Conservation (phyloP, 345 rosid species). For the Camelina neglecta region DNA sequence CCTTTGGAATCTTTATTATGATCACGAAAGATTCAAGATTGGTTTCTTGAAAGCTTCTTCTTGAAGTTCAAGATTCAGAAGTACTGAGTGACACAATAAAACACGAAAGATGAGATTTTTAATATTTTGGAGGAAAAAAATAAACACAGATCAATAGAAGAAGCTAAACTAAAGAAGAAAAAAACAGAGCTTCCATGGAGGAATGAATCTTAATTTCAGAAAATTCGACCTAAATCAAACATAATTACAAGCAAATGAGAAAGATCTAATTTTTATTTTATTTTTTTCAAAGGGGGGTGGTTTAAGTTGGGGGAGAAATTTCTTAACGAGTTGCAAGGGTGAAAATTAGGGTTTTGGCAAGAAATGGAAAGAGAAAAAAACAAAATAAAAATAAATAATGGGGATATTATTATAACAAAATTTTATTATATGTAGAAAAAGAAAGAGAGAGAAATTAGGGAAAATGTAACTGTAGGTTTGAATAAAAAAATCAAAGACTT, state of each 20-base stretch:
- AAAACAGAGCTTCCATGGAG: conserved; percentile 32
- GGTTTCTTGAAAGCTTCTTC: conserved; percentile 6
- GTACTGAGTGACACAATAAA: not conserved
- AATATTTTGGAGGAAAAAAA: not conserved
- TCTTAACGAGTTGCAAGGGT: conserved; percentile 31
- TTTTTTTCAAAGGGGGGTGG: conserved; percentile 24
- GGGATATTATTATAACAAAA: conserved; percentile 58
- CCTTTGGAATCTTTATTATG: conserved; percentile 36
- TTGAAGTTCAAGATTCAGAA: conserved; percentile 33
- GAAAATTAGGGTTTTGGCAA: conserved; percentile 48
- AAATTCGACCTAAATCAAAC: conserved; percentile 28
- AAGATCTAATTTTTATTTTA: conserved; percentile 26
- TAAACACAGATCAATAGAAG: conserved; percentile 30
- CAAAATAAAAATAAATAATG: not conserved
- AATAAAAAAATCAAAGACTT: conserved; percentile 33
- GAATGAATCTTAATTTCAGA: conserved; percentile 24
- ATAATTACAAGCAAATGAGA: conserved; percentile 42
- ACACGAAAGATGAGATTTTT: conserved; percentile 17
- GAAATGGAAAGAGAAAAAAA: conserved; percentile 25
- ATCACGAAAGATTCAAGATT: conserved; percentile 37
- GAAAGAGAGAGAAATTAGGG: conserved; percentile 29
- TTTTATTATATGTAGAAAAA: conserved; percentile 49
- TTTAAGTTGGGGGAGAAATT: conserved; percentile 47
- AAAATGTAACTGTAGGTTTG: conserved; percentile 31
- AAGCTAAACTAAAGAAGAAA: not conserved